Evolutionary conservation across 176 grass and related monocot genomes (phyloP).

Genomic region (Juncus inflexus): DNA sequence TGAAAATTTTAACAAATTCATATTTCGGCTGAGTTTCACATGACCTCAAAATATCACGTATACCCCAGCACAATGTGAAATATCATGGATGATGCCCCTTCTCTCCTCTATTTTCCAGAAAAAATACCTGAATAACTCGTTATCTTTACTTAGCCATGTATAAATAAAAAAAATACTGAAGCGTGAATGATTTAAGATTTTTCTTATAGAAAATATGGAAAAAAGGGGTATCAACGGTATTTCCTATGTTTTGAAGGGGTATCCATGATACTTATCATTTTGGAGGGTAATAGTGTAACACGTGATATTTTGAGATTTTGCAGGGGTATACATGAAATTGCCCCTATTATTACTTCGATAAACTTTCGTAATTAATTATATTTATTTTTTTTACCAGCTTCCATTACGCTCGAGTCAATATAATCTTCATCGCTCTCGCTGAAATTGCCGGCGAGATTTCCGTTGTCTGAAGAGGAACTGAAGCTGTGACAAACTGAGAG

Average conservation of each 20-base stretch:
- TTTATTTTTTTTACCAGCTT: conserved; percentile 56
- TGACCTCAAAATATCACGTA: too few species aligned
- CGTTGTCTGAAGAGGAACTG: conserved; percentile 77
- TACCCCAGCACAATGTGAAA: neutral
- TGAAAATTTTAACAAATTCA: neutral
- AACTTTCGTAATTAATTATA: neutral
- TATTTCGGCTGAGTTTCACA: neutral
- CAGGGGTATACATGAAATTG: too few species aligned
- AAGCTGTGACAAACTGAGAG: conserved; percentile 47
- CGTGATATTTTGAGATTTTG: too few species aligned
- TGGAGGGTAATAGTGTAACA: too few species aligned
- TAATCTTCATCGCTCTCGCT: conserved; percentile 80
- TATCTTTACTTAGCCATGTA: neutral
- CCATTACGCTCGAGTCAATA: conserved; percentile 73
- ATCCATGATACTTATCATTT: too few species aligned
- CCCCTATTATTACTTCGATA: neutral
- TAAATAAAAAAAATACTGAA: too few species aligned
- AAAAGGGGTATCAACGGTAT: too few species aligned
- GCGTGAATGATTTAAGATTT: too few species aligned
- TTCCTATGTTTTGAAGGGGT: too few species aligned
- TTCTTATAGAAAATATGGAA: too few species aligned
- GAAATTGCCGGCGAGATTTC: conserved; percentile 70
- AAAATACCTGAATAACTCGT: neutral
- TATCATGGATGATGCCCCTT: neutral
- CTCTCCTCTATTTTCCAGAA: neutral